Evolutionary conservation across 495 filamentous ascomycete genomes (phyloP).

Genomic region (Hypomontagnella submonticulosa): DNA sequence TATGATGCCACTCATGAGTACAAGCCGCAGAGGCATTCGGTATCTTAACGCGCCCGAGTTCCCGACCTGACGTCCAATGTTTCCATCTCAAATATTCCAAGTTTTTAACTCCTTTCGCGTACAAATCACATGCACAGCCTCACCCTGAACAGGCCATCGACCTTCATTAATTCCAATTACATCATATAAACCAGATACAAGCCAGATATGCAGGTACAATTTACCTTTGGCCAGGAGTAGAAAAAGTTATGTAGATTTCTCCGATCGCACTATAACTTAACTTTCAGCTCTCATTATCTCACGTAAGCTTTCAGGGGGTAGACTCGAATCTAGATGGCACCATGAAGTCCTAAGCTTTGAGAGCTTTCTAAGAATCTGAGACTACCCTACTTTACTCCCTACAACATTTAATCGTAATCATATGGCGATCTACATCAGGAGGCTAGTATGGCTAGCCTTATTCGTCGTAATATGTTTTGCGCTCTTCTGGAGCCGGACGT

Average conservation of each 20-base stretch:
- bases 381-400: neutral
- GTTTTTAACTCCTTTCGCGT: too few relatives aligned
- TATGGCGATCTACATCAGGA: slow-evolving; percentile 30
- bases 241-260: neutral
- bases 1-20: neutral
- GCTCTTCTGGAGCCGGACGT: slow-evolving; percentile 31
- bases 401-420: neutral
- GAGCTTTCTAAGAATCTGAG: slow-evolving; percentile 2
- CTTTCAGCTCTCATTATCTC: slow-evolving; percentile 13
- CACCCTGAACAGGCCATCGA: too few relatives aligned
- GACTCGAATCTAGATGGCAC: neutral
- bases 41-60: slow-evolving; percentile 20
- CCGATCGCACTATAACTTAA: neutral
- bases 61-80: too few relatives aligned
- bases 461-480: slow-evolving; percentile 34
- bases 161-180: slow-evolving; percentile 11
- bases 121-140: too few relatives aligned
- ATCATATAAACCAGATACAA: neutral
- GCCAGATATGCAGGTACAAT: slow-evolving; percentile 2
- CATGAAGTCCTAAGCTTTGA: slow-evolving; percentile 12
- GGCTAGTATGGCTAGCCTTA: slow-evolving; percentile 34
- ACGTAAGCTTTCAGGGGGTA: slow-evolving; percentile 31
- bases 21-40: slow-evolving; percentile 24
- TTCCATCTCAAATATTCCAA: too few relatives aligned
- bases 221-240: neutral